Base-by-base conservation (phyloP, 179 eudicot genomes). In the Pouteria campechiana region DNA sequence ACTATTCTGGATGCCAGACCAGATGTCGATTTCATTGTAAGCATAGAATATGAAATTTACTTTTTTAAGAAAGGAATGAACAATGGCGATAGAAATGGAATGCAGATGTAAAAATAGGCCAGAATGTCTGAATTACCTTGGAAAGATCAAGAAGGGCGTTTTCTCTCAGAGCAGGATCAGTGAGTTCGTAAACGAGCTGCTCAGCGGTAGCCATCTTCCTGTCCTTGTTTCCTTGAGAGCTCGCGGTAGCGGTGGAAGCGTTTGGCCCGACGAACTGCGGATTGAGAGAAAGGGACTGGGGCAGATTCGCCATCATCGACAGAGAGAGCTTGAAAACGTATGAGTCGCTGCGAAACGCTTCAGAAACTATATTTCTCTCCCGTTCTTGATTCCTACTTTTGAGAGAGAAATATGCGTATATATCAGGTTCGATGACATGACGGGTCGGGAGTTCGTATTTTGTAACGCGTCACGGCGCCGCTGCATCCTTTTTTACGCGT, bases 121-220 rank as follows among this genome's bases (percentile, higher is more conserved):
- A n/a, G n/a, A n/a, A n/a, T n/a, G n/a, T n/a, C n/a, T n/a, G n/a
- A n/a, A n/a, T n/a, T 35, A 81, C 97, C 93, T 89, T 89, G 17
- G 97, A 80, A 25, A 88, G 88, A 55, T 88, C 97, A 13, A 84
- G 88, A 42, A 88, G 93, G 6, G 95, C 97, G 57, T 89, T 81
- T 59, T 89, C 95, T 29, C 97, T 68, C 41, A 90, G 83, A 36
- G 84, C 97, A 16, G 97, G 95, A 28, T 76, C 72, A 50, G 89
- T 72, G 29, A 89, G 89, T 52, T 89, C 97, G 31, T 81, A 81
- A 3, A 89, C 93, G 32, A 85, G 60, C 56, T 69, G 72, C 63
- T 88, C 97, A 6, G 93, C 93, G 1, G 83, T 68, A 35, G 78
- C 88, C 95, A 89, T 75, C 44, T 79, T 81, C 48, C 79, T 75